A percentile compares a stretch with the other conserved stretches of the same genome.
Conservation (phyloP, 2,329 filamentous ascomycete species). For the Dothiorella sarmentorum region DNA sequence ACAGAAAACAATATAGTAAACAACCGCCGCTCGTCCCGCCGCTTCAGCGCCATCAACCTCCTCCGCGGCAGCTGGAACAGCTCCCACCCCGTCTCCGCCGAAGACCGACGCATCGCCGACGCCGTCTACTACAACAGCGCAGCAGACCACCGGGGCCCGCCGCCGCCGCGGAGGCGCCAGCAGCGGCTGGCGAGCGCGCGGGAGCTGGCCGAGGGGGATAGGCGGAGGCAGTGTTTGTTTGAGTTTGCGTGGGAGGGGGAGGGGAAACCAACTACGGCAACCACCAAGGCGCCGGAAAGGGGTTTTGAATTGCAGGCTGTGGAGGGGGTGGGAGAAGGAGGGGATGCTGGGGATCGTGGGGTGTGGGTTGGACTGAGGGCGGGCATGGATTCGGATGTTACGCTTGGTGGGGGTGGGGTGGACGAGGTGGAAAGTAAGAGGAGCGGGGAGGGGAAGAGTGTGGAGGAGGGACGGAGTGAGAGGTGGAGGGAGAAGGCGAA, state of each 20-base stretch:
- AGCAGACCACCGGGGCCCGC: not conserved
- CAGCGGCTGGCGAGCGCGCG: too few species aligned
- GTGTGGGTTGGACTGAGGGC: not conserved
- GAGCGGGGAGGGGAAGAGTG: not conserved
- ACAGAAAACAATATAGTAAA: too few species aligned
- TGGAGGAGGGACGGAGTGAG: not conserved
- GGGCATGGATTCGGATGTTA: constrained; percentile 6
- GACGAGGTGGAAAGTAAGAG: too few species aligned
- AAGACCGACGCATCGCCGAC: constrained; percentile 20
- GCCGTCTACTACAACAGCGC: constrained; percentile 14
- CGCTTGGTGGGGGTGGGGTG: not conserved
- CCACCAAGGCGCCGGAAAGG: not conserved
- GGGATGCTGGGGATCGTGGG: too few species aligned
- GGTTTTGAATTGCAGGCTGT: constrained; percentile 26
- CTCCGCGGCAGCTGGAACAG: constrained; percentile 13
- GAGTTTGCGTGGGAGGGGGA: constrained; percentile 20
- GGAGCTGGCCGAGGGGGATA: too few species aligned
- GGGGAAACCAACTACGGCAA: too few species aligned
- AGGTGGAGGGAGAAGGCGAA: too few species aligned
- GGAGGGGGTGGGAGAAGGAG: too few species aligned
- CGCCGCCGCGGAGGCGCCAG: too few species aligned
- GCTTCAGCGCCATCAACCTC: constrained; percentile 11
- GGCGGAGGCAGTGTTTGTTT: too few species aligned
- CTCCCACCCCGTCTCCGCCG: not conserved
- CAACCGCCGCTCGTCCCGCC: not conserved